Evolutionary conservation across 306 rosid species (phyloP), one percentile per base, ranked within the genome.

Genomic region (Ammopiptanthus mongolicus): DNA sequence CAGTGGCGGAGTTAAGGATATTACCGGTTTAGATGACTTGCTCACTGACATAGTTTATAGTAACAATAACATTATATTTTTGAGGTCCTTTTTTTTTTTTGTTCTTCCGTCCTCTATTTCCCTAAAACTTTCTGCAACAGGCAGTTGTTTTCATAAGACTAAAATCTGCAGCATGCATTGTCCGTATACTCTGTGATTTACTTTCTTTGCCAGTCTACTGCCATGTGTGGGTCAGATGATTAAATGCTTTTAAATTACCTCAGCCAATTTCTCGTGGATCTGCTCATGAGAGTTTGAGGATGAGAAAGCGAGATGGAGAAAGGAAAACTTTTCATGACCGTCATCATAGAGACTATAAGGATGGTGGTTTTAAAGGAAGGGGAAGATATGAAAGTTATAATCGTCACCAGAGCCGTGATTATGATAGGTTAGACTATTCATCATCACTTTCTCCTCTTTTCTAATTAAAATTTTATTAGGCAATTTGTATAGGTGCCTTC

Each of bases 281-380:
- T 78, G 85, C 80, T 69, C 81, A 66, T 6, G 91, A 91, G 75
- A 82, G 87, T 70, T 64, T 46, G 1, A 69, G 83, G 86, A 65
- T 13, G 48, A 87, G 88, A 59, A 87, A 77, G 57, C 77, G 64
- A 79, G 85, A 87, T 75, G 75, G 69, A 12, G 89, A 81, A 55
- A 88, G 88, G 80, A 86, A 74, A 44, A 37, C 17, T 67, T 81
- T 78, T 59, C 80, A 80, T 46, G 86, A 76, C 44, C 74, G 65
- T 61, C 73, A 53, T 73, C 65, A 57, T 8, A 83, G 83, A 83
- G 88, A 80, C 76, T 80, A 70, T 47, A 88, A 69, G 84, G 82
- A 81, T 73, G 86, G 86, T 61, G 81, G 88, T 68, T 71, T 62
- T 48, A 83, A 78, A 50, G 87, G 96, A 81, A 84, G 88, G 65